These are phyloP conservation scores for Nemania abortiva DNA, from an alignment of 2,329 filamentous ascomycete species.

Conservation along the genomic window DNA sequence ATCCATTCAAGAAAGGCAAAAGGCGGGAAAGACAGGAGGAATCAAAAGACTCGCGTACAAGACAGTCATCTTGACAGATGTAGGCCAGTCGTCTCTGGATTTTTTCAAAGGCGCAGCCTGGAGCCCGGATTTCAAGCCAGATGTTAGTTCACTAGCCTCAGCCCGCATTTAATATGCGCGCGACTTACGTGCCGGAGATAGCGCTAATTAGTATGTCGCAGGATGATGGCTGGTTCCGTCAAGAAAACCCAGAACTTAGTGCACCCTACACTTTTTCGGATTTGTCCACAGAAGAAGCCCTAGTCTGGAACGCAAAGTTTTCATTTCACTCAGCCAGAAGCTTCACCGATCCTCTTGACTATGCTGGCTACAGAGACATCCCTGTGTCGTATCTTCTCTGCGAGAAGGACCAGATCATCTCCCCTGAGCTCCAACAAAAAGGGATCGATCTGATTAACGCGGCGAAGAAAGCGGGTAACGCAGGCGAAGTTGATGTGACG, in stretches of 20 bases:
- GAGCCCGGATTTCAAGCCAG: no score
- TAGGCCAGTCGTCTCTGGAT: constrained; percentile 42
- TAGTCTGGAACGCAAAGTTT: constrained; percentile 19
- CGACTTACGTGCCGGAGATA: not conserved
- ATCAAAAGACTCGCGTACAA: constrained; percentile 52
- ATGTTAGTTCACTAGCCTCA: constrained; percentile 24
- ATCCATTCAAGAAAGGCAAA: constrained; percentile 50
- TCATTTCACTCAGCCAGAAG: constrained; percentile 51
- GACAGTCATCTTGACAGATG: constrained; percentile 44
- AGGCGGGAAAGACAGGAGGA: constrained; percentile 54
- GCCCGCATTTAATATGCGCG: not conserved
- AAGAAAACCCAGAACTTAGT: no score
- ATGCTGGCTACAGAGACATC: constrained; percentile 57
- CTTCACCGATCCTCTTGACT: constrained; percentile 53
- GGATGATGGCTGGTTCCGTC: constrained; percentile 50
- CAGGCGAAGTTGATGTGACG: constrained; percentile 57
- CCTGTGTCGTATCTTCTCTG: constrained; percentile 56
- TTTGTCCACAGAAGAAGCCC: constrained; percentile 45
- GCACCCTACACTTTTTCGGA: constrained; percentile 50
- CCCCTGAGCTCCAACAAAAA: constrained; percentile 50
- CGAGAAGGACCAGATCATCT: constrained; percentile 53
- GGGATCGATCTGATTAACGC: constrained; percentile 51
- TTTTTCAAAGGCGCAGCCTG: constrained; percentile 19
- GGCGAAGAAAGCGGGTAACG: constrained; percentile 42
- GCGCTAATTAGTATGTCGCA: constrained; percentile 22